Percentiles rank a stretch among this genome's conserved stretches.
phyloP scores from a whole-genome alignment of 2,329 filamentous ascomycete genomes.

The Zelopaecilomyces penicillatus region DNA sequence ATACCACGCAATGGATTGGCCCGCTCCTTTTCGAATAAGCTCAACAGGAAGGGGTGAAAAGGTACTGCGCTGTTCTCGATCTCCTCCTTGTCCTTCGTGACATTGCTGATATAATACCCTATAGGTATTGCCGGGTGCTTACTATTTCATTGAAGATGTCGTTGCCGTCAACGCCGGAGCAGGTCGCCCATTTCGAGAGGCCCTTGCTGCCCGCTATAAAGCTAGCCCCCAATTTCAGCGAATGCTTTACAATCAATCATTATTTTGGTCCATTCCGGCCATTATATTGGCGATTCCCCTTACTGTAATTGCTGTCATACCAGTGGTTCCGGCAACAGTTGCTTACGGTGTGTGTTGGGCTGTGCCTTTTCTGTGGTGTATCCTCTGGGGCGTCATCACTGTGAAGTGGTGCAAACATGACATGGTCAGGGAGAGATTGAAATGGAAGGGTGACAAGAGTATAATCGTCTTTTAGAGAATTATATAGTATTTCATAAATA shows the following conservation, averaged over 20 bases:
- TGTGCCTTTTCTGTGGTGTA: constrained; percentile 30
- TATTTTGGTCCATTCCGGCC: constrained; percentile 33
- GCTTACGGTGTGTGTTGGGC: constrained; percentile 32
- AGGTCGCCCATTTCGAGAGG: constrained; percentile 33
- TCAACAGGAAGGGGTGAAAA: constrained; percentile 49
- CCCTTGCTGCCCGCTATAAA: constrained; percentile 32
- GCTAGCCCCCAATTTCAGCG: constrained; percentile 32
- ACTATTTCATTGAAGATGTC: constrained; percentile 60
- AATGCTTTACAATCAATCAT: constrained; percentile 31
- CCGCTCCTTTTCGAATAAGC: constrained; percentile 53
- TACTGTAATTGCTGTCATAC: constrained; percentile 28
- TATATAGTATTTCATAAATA: no score
- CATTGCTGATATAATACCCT: background rate
- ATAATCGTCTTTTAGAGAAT: no score
- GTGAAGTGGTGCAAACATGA: constrained; percentile 29
- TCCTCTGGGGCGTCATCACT: constrained; percentile 26
- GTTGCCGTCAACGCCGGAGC: constrained; percentile 58
- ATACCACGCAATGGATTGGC: constrained; percentile 28
- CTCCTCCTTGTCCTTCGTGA: background rate
- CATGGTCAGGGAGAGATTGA: constrained; percentile 28
- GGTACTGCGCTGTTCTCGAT: constrained; percentile 14
- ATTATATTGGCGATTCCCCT: constrained; percentile 27
- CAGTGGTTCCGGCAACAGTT: constrained; percentile 24
- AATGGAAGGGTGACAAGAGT: no score
- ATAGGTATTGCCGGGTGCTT: constrained; percentile 49